A percentile compares a stretch with the other conserved stretches of the same genome.
Evolutionary conservation across 345 rosid species (phyloP).

Genomic region (Eutrema heterophyllum): DNA sequence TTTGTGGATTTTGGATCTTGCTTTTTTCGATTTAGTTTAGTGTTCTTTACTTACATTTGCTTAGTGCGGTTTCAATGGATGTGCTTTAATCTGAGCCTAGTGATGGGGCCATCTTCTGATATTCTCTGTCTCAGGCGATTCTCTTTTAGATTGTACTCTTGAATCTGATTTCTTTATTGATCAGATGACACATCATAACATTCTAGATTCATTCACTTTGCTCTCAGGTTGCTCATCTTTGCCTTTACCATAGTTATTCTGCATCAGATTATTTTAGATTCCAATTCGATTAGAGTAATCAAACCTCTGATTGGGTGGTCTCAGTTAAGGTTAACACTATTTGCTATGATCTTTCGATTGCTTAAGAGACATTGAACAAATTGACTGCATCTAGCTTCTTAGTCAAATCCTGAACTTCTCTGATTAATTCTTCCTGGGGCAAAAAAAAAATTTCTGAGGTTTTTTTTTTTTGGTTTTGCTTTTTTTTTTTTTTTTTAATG

Average conservation of each 20-base stretch:
- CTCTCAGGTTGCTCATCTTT: conserved; percentile 1
- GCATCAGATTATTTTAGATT: not conserved
- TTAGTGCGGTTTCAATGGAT: not conserved
- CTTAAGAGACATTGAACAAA: not conserved
- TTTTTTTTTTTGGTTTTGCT: not conserved
- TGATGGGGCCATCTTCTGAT: conserved; percentile 6
- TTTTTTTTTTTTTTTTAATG: not conserved
- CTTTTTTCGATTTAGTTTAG: not conserved
- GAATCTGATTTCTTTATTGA: not conserved
- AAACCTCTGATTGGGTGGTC: not conserved
- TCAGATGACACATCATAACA: not conserved
- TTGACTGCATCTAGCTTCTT: conserved; percentile 1
- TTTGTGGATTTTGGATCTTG: conserved; percentile 29
- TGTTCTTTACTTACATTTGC: not conserved
- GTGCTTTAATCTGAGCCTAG: not conserved
- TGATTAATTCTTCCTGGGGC: not conserved
- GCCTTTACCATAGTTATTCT: not conserved
- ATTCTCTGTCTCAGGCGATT: not conserved
- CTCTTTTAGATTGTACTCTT: not conserved
- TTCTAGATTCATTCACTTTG: not conserved
- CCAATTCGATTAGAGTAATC: not conserved
- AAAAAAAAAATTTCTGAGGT: too few relatives aligned
- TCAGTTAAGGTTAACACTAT: not conserved
- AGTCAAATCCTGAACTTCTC: not conserved
- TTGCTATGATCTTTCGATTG: not conserved